A percentile compares a stretch with the other conserved stretches of the same genome.
phyloP scores from a whole-genome alignment of 2,329 filamentous ascomycete species.

The Cucurbitaria berberidis region DNA sequence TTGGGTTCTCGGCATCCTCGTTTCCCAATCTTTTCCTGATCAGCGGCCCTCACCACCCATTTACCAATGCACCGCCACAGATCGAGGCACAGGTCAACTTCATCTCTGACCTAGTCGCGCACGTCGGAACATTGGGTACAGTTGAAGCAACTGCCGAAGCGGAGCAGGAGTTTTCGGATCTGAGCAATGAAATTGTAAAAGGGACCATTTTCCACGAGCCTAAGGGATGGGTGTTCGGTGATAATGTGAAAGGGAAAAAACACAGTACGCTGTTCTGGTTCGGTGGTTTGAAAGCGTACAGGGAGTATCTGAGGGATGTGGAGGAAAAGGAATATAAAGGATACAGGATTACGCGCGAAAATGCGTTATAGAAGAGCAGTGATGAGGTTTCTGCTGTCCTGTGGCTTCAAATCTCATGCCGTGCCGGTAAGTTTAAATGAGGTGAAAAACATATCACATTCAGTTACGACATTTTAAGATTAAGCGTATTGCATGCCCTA shows the following conservation, averaged over 20 bases:
- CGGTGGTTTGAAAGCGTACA: slow-evolving; percentile 28
- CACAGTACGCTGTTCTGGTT: slow-evolving; percentile 46
- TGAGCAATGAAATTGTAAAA: slow-evolving; percentile 40
- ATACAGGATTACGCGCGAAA: background rate
- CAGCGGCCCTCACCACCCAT: slow-evolving; percentile 52
- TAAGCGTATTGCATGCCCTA: no score
- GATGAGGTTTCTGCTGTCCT: background rate
- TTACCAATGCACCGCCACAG: slow-evolving; percentile 49
- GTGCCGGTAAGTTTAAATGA: no score
- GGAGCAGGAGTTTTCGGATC: slow-evolving; percentile 44
- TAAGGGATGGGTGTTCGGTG: slow-evolving; percentile 48
- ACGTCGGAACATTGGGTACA: slow-evolving; percentile 11
- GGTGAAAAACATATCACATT: no score
- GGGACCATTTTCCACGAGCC: slow-evolving; percentile 42
- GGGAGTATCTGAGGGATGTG: slow-evolving; percentile 4
- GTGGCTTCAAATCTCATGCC: no score
- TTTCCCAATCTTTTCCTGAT: slow-evolving; percentile 48
- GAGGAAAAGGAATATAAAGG: slow-evolving; percentile 1
- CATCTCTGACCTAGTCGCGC: slow-evolving; percentile 44
- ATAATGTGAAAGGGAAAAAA: slow-evolving; percentile 50
- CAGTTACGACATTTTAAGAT: no score
- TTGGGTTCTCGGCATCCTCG: slow-evolving; percentile 42
- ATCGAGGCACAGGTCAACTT: slow-evolving; percentile 50
- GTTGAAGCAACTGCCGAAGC: slow-evolving; percentile 42
- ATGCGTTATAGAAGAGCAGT: background rate